A percentile compares a stretch with the other conserved stretches of the same genome.
Conservation (phyloP, 1,139 yeast genomes). For the Geotrichum aggregatum region DNA sequence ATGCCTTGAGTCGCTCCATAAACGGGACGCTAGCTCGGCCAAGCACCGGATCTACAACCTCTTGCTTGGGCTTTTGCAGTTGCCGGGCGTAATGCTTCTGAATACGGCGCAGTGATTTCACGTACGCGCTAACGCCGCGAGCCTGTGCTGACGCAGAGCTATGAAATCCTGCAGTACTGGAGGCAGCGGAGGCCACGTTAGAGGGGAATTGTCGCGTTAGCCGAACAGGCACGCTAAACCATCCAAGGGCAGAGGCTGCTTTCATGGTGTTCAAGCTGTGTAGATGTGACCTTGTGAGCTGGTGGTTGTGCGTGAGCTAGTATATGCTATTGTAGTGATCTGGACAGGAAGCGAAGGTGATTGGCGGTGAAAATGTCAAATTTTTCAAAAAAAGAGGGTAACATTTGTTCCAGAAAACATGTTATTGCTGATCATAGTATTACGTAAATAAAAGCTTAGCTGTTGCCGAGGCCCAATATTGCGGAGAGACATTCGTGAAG, state of each 20-base stretch:
- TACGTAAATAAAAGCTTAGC: too few relatives aligned
- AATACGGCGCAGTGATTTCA: constrained; percentile 30
- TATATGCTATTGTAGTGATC: too few relatives aligned
- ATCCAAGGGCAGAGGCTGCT: constrained; percentile 10
- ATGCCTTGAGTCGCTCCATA: constrained; percentile 60
- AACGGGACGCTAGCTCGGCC: constrained; percentile 67
- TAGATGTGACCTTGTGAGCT: not conserved
- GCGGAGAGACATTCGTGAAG: too few relatives aligned
- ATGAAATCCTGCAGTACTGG: constrained; percentile 10
- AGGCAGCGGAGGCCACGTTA: not conserved
- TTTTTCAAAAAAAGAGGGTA: constrained; percentile 1
- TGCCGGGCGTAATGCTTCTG: constrained; percentile 37
- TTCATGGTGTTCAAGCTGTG: not conserved
- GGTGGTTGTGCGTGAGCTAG: not conserved
- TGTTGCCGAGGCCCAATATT: too few relatives aligned
- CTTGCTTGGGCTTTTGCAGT: constrained; percentile 33
- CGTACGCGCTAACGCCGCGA: constrained; percentile 12
- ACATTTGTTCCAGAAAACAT: not conserved
- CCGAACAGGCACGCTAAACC: constrained; percentile 5
- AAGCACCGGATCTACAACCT: constrained; percentile 68
- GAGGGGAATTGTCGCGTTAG: not conserved
- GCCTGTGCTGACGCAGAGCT: constrained; percentile 15
- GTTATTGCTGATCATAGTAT: not conserved
- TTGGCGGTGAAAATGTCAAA: constrained; percentile 9
- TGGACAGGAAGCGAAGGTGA: not conserved